A percentile compares a stretch with the other conserved stretches of the same genome.
These are phyloP conservation scores for Coemansia sp. DNA, from an alignment of 192 early-diverging fungal species.

Conservation along the genomic window DNA sequence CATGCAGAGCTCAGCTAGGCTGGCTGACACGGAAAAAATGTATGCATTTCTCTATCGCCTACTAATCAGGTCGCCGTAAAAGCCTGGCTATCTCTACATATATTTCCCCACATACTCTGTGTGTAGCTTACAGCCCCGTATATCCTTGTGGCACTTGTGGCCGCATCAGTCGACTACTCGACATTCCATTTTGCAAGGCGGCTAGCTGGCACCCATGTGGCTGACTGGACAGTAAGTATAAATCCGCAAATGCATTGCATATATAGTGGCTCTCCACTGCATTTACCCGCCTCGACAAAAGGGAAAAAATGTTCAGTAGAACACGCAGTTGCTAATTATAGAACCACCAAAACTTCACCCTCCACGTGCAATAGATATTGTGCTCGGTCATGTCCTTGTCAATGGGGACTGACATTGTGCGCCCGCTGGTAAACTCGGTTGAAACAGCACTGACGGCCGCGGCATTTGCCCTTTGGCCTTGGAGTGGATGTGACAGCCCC, in stretches of 20 bases:
- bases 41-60: too few relatives aligned
- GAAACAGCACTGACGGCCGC: constrained; percentile 75
- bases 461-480: constrained; percentile 88
- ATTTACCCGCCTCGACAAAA: too few relatives aligned
- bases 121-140: constrained; percentile 67
- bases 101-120: not conserved
- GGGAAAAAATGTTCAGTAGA: not conserved
- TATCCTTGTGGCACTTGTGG: constrained; percentile 71
- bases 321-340: not conserved
- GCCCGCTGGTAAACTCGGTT: constrained; percentile 69
- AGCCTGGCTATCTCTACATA: not conserved
- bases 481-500: constrained; percentile 16
- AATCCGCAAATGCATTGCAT: too few relatives aligned
- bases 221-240: constrained; percentile 59
- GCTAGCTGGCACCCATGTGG: constrained; percentile 61
- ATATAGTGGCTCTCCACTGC: too few relatives aligned
- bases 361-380: constrained; percentile 10
- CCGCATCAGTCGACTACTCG: constrained; percentile 70
- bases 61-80: not conserved
- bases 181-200: constrained; percentile 71
- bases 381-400: constrained; percentile 60
- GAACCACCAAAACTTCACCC: not conserved
- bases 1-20: not conserved
- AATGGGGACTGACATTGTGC: constrained; percentile 61
- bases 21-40: too few relatives aligned